A percentile compares a stretch with the other conserved stretches of the same genome.
Conservation (phyloP, 768 basidiomycete species). For the Nidula microcarpa region DNA sequence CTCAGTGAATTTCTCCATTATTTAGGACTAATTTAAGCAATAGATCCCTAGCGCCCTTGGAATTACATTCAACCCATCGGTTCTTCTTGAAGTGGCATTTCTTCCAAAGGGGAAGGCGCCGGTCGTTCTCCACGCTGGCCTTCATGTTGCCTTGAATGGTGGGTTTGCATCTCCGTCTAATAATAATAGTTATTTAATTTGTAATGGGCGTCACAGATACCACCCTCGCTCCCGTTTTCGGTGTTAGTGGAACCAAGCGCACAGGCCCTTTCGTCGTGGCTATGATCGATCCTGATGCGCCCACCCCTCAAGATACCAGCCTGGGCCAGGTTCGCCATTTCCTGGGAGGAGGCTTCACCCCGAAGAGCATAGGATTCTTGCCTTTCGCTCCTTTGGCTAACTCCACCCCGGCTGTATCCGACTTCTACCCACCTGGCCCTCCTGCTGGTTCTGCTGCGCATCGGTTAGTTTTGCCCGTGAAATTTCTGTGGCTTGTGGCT, state of each 20-base stretch:
- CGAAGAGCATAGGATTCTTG: not conserved
- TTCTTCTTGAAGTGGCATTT: not conserved
- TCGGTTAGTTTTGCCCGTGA: constrained; percentile 21
- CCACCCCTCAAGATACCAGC: constrained; percentile 43
- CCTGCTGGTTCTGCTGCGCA: constrained; percentile 39
- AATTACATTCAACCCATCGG: not conserved
- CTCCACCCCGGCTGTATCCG: constrained; percentile 36
- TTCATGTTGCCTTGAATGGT: not conserved
- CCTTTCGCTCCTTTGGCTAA: constrained; percentile 22
- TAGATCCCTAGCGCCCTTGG: not conserved
- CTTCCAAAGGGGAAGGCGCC: not conserved
- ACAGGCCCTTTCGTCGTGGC: constrained; percentile 44
- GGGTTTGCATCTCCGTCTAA: not conserved
- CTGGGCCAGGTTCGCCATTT: constrained; percentile 45
- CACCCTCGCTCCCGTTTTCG: constrained; percentile 32
- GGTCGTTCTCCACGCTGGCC: not conserved
- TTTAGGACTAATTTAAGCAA: not conserved
- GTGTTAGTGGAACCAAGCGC: constrained; percentile 18
- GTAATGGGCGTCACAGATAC: constrained; percentile 21
- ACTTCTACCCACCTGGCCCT: constrained; percentile 37
- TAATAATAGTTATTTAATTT: not conserved
- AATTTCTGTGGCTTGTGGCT: not conserved
- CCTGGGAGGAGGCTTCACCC: constrained; percentile 37
- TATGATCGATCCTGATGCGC: constrained; percentile 46
- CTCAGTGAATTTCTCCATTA: not conserved